Evolutionary conservation across 2,329 filamentous ascomycete species (phyloP), one percentile per base, ranked within the genome.

Genomic region (Hypoxylon sp.): DNA sequence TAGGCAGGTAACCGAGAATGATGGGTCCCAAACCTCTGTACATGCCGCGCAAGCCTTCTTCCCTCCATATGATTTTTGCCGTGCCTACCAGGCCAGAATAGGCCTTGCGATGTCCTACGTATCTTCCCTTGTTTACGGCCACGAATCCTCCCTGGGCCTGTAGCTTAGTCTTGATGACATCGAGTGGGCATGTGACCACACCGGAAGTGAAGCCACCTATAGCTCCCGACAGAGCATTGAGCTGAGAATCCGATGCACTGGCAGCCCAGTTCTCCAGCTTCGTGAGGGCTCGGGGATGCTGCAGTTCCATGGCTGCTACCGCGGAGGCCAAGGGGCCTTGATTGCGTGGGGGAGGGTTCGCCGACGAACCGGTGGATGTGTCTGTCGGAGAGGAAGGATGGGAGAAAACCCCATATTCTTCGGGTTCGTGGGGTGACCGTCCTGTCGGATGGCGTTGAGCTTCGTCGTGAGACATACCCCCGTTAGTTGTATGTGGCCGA

Each of bases 131-230:
- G 71, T 80, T 84, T 74, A 78, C 78, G 69, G 80, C 85, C 70
- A 78, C 70, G 78, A 97, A 96, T 19, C 93, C 92, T 67, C 94
- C 94, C 77, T 98, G 95, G 15, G 94, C 94, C 78, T 99, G 95
- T 64, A 99, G 81, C 79, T 97, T 98, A 46, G 95, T 99, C 82
- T 99, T 99, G 79, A 99, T 98, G 66, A 99, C 95, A 82, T 99
- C 95, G 71, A 99, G 89, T 43, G 95, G 95, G 77, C 95, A 99
- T 55, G 94, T 98, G 68, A 97, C 92, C 58, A 99, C 87, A 52
- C 95, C 95, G 6, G 94, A 97, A 20, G 93, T 93, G 73, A 98
- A 92, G 51, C 95, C 95, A 52, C 94, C 94, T 60, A 92, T 84
- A 50, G 94, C 94, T 58, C 95, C 95, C 44, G 93, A 90, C 59